Percentiles rank a stretch among this genome's conserved stretches.
Conservation (phyloP, 2,329 filamentous ascomycete genomes). For the Fusarium sp. region DNA sequence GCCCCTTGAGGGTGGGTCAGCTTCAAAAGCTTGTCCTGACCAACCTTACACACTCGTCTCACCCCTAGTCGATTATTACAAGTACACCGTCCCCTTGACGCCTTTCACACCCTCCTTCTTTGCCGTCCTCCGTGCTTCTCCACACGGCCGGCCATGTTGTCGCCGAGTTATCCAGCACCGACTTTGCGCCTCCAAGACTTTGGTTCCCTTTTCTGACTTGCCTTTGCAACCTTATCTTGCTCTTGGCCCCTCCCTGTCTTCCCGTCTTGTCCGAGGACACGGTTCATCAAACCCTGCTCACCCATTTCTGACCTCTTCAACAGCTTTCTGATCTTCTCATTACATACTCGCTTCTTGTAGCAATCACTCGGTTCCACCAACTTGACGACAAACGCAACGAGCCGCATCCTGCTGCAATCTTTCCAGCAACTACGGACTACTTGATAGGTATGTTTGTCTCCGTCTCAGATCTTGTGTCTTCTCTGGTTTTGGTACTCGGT, state of each 20-base stretch:
- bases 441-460: constrained; percentile 48
- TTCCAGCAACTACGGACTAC: constrained; percentile 29
- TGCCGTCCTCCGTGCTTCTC: constrained; percentile 50
- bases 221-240: constrained; percentile 52
- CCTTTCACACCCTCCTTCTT: constrained; percentile 44
- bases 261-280: constrained; percentile 42
- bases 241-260: constrained; percentile 44
- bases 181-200: constrained; percentile 44
- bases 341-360: constrained; percentile 40
- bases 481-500: constrained; percentile 45
- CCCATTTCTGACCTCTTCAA: constrained; percentile 30
- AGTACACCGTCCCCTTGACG: constrained; percentile 26
- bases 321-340: constrained; percentile 12
- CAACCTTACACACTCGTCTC: constrained; percentile 41
- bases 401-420: constrained; percentile 16
- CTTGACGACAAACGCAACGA: constrained; percentile 42
- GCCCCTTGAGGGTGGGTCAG: constrained; percentile 45
- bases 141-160: constrained; percentile 53
- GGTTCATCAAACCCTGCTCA: constrained; percentile 42
- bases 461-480: constrained; percentile 45
- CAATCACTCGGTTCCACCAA: constrained; percentile 38
- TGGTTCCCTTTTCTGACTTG: constrained; percentile 46
- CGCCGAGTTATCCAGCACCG: constrained; percentile 54
- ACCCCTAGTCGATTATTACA: constrained; percentile 15
- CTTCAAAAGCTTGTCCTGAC: constrained; percentile 54